These are phyloP conservation scores for Paecilomyces fulvus DNA, from an alignment of 2,329 filamentous ascomycete species.

Conservation along the genomic window DNA sequence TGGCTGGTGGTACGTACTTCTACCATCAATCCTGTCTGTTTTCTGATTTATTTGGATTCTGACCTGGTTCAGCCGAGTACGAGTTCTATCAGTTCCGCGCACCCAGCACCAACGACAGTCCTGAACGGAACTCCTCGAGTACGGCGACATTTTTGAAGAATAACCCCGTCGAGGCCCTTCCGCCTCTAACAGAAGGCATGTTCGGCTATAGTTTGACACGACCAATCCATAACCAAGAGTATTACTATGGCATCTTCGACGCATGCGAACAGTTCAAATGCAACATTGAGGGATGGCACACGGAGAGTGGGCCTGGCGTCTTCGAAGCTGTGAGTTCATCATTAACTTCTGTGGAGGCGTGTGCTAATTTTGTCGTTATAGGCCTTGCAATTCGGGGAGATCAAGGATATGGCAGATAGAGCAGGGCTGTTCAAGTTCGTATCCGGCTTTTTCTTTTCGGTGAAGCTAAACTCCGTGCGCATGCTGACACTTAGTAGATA, in stretches of 20 bases:
- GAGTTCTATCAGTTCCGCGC: conserved; percentile 88
- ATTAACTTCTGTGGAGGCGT: neutral
- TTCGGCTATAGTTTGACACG: conserved; percentile 88
- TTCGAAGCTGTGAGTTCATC: conserved; percentile 66
- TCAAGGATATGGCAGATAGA: conserved; percentile 82
- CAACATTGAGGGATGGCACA: conserved; percentile 90
- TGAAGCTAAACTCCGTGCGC: neutral
- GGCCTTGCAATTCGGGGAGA: conserved; percentile 81
- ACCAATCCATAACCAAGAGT: conserved; percentile 82
- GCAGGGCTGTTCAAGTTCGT: conserved; percentile 80
- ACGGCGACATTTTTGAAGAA: conserved; percentile 66
- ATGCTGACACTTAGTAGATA: conserved; percentile 44
- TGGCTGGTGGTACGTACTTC: conserved; percentile 69
- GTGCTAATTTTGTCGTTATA: conserved; percentile 19
- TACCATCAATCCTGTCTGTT: conserved; percentile 5
- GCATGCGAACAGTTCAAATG: conserved; percentile 69
- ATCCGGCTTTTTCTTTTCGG: neutral
- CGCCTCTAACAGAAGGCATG: conserved; percentile 83
- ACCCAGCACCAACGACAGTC: conserved; percentile 43
- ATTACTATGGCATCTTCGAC: conserved; percentile 82
- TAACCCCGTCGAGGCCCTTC: conserved; percentile 65
- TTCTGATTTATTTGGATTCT: conserved; percentile 2
- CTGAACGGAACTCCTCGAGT: conserved; percentile 55
- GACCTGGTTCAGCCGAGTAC: conserved; percentile 63
- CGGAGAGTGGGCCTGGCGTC: conserved; percentile 85